These are phyloP conservation scores for Colletotrichum orchidophilum DNA, from an alignment of 2,329 filamentous ascomycete species.

Conservation along the genomic window DNA sequence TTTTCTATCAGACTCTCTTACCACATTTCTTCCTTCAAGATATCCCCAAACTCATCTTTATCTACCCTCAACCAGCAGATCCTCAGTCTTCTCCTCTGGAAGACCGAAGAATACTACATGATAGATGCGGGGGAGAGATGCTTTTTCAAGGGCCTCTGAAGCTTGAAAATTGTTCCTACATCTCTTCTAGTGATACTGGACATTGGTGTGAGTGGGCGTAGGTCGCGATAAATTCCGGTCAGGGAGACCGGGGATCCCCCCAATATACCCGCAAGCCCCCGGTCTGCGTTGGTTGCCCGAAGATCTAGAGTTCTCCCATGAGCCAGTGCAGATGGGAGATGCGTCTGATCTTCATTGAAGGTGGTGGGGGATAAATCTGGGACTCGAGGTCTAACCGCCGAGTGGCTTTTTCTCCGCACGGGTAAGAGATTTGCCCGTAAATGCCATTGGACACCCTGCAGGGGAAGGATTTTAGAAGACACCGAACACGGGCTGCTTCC, in stretches of 20 bases:
- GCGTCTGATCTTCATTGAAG: neutral
- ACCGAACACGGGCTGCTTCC: neutral
- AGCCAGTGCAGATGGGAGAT: neutral
- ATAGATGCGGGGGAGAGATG: too few relatives aligned
- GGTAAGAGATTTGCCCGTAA: neutral
- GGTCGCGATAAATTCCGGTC: too few relatives aligned
- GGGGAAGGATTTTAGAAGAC: neutral
- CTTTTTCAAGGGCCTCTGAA: too few relatives aligned
- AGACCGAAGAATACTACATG: neutral
- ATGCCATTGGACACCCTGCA: neutral
- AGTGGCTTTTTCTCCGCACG: neutral
- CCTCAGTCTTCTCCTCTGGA: neutral
- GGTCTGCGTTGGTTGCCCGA: neutral
- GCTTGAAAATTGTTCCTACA: too few relatives aligned
- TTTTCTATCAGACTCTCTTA: too few relatives aligned
- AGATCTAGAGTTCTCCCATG: neutral
- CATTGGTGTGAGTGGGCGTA: too few relatives aligned
- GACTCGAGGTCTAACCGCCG: neutral
- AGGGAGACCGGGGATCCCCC: too few relatives aligned
- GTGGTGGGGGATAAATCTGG: neutral
- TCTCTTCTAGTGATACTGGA: too few relatives aligned
- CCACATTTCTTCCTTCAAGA: neutral
- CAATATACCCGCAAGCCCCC: too few relatives aligned
- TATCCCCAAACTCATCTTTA: neutral
- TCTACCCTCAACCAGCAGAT: neutral